Base-by-base conservation (phyloP, 352 stramenopile species). In the Globisporangium sylvaticum region DNA sequence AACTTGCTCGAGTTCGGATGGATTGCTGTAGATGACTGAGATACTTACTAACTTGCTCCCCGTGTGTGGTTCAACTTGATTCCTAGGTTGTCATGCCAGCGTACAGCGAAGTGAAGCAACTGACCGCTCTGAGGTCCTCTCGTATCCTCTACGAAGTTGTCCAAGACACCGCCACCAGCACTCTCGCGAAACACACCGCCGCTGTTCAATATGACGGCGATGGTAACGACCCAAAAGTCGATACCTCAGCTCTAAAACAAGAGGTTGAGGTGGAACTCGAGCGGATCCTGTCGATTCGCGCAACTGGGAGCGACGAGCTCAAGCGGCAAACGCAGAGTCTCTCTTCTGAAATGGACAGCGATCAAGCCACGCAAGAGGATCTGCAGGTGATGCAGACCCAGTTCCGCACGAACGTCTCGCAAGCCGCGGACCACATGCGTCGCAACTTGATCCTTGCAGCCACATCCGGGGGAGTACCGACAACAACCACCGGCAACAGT, bases 351-450 rank as follows among this genome's bases (percentile, higher is more conserved):
- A 29, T 50, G 7, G 58, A 61, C 12, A 58, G 29, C 25, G 59
- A 62, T 20, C 29, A 46, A 25, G 50, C 48, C 15, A 37, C 72
- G 24, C 61, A 44, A 0, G 15, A 58, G 0, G 71, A 79, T 24
- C 24, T 76, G 3, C 50, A 68, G 15, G 34, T 78, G 18, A 75
- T 70, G n/a, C 73, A 78, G 6, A 78, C 65, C 6, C 65, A 66
- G 39, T 34, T 70, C 25, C 34, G 22, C 25, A 55, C 42, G n/a
- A 57, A 8, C 14, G 27, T 66, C 25, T 32, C 29, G n/a, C 48
- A 58, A 24, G 50, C 56, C 48, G 27, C 58, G 0, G 65, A 66
- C 25, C 65, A 56, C 2, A 59, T 69, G 39, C 65, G 39, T 1
- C 39, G 42, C 18, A 54, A 14, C 4, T 10, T 70, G 18, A 29